phyloP scores from a whole-genome alignment of 164 flowering plant genomes.

The Hamamelis virginiana region DNA sequence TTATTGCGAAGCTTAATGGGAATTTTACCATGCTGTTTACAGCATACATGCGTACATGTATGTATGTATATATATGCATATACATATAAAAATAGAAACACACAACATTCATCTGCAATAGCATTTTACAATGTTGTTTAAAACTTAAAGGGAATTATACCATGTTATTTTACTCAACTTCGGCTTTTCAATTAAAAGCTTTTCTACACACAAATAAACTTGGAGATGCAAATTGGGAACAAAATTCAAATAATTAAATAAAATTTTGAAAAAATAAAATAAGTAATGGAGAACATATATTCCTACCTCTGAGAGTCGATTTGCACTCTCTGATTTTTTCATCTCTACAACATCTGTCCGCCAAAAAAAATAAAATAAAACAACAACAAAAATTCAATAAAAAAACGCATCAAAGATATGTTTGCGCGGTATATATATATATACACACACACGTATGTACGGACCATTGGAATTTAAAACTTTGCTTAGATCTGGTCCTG shows the following conservation, averaged over 20 bases:
- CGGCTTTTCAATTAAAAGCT: too few species aligned
- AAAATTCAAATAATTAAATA: neutral
- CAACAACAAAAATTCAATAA: neutral
- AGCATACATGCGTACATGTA: too few species aligned
- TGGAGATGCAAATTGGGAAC: neutral
- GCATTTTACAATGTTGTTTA: too few species aligned
- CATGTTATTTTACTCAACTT: too few species aligned
- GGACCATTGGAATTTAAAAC: slow-evolving; percentile 42
- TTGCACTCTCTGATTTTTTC: slow-evolving; percentile 60
- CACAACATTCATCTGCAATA: too few species aligned
- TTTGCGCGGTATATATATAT: too few species aligned
- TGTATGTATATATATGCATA: too few species aligned
- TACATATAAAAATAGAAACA: too few species aligned
- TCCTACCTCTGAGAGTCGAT: slow-evolving; percentile 66
- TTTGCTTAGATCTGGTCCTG: slow-evolving; percentile 66
- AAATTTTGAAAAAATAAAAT: neutral
- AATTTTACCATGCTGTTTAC: too few species aligned
- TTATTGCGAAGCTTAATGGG: too few species aligned
- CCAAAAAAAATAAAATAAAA: neutral
- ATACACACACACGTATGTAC: neutral
- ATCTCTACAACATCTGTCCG: slow-evolving; percentile 42
- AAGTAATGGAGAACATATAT: neutral
- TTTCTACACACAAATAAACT: neutral
- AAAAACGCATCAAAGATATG: neutral
- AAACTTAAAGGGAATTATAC: too few species aligned